These are phyloP conservation scores for Phytopythium chamaehyphon DNA, from an alignment of 352 stramenopile species.

Conservation along the genomic window DNA sequence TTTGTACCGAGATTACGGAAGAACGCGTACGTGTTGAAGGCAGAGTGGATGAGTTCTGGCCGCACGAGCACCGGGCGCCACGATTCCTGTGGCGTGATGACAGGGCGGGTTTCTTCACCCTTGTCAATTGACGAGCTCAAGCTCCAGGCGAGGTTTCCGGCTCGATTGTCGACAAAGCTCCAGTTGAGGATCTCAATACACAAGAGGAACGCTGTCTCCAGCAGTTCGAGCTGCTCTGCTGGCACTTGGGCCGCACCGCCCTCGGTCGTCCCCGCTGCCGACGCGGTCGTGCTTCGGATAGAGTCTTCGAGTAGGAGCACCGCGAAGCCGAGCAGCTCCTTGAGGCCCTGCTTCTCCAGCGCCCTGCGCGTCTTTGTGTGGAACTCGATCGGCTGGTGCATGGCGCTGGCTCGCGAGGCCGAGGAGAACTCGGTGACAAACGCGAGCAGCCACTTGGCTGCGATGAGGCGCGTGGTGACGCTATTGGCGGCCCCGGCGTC, in stretches of 20 bases:
- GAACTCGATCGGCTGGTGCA: constrained; percentile 81
- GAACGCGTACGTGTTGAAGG: constrained; percentile 83
- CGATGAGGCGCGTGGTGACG: constrained; percentile 50
- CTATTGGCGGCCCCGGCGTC: background rate
- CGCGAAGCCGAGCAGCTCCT: constrained; percentile 54
- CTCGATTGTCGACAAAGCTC: constrained; percentile 53
- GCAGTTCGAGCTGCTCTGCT: constrained; percentile 60
- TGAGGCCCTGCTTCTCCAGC: constrained; percentile 58
- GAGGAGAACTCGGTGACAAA: constrained; percentile 86
- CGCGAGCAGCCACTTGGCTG: constrained; percentile 77
- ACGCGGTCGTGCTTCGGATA: constrained; percentile 58
- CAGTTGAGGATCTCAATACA: constrained; percentile 81
- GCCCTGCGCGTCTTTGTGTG: constrained; percentile 66
- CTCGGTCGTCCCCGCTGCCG: constrained; percentile 28
- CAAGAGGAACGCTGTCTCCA: constrained; percentile 72
- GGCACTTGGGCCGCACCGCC: constrained; percentile 26
- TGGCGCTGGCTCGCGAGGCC: constrained; percentile 69
- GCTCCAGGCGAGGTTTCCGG: constrained; percentile 70
- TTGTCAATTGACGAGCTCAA: constrained; percentile 32
- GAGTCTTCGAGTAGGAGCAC: constrained; percentile 68
- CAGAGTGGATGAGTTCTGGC: constrained; percentile 74
- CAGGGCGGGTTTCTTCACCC: constrained; percentile 29
- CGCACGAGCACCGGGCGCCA: constrained; percentile 71
- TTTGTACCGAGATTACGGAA: constrained; percentile 64
- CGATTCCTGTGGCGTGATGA: constrained; percentile 52